A percentile compares a stretch with the other conserved stretches of the same genome.
These are phyloP conservation scores for Ilyonectria mors-panacis DNA, from an alignment of 2,329 filamentous ascomycete species.

Conservation along the genomic window DNA sequence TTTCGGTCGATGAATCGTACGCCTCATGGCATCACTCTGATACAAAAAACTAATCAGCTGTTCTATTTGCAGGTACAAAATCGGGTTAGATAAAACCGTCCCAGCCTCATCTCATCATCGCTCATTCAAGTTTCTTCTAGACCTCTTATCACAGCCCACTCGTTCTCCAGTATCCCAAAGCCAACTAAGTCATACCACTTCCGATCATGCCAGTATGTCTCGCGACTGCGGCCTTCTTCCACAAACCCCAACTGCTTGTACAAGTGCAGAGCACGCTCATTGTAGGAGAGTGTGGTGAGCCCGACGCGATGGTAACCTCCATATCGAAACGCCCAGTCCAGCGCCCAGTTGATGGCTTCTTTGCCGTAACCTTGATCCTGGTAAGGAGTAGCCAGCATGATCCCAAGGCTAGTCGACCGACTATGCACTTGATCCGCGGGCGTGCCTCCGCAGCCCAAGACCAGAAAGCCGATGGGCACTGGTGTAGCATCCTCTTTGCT, in stretches of 20 bases:
- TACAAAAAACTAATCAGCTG: too few relatives aligned
- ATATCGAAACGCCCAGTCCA: constrained; percentile 63
- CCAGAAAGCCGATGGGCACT: not conserved
- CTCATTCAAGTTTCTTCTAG: not conserved
- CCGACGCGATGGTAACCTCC: constrained; percentile 61
- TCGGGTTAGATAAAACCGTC: too few relatives aligned
- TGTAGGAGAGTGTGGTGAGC: constrained; percentile 59
- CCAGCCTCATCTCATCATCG: too few relatives aligned
- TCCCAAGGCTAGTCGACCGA: constrained; percentile 48
- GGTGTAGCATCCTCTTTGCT: not conserved
- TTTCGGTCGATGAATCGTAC: too few relatives aligned
- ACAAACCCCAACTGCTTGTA: constrained; percentile 63
- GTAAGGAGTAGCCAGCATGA: constrained; percentile 53
- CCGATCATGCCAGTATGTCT: constrained; percentile 60
- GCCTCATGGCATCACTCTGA: too few relatives aligned
- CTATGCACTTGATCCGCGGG: not conserved
- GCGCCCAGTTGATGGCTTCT: constrained; percentile 63
- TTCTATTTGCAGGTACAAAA: too few relatives aligned
- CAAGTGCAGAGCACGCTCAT: constrained; percentile 57
- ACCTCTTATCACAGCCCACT: constrained; percentile 51
- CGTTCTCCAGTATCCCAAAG: constrained; percentile 56
- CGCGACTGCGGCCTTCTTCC: constrained; percentile 58
- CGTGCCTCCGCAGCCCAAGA: not conserved
- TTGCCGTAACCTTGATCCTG: constrained; percentile 61
- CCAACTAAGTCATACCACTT: constrained; percentile 55